phyloP scores from a whole-genome alignment of 2,329 filamentous ascomycete genomes.

The Fusarium dlaminii region DNA sequence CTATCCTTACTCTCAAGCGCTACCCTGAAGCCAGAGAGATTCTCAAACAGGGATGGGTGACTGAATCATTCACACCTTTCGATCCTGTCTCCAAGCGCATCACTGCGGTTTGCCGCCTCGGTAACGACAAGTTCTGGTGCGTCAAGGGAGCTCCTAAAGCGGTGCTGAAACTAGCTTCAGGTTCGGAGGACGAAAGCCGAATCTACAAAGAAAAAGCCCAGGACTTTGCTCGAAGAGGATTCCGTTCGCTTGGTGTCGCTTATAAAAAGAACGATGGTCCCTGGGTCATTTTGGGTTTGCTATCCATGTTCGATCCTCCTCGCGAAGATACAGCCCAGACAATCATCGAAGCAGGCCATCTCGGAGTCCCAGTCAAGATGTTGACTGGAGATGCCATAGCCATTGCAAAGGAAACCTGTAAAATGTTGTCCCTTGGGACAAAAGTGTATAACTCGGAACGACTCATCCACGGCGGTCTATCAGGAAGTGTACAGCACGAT shows the following conservation, averaged over 20 bases:
- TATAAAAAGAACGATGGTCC: conserved; percentile 29
- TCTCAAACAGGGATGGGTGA: conserved; percentile 14
- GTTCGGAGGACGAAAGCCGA: background rate
- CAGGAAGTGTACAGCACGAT: conserved; percentile 23
- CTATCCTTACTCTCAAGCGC: conserved; percentile 23
- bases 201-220: conserved; percentile 24
- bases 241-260: conserved; percentile 21
- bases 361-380: conserved; percentile 23
- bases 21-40: conserved; percentile 26
- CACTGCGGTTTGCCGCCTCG: conserved; percentile 21
- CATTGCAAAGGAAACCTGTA: conserved; percentile 24
- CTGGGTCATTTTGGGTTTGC: conserved; percentile 12
- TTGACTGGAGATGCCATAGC: conserved; percentile 26
- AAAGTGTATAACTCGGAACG: conserved; percentile 24
- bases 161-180: conserved; percentile 3
- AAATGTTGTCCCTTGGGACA: conserved; percentile 15
- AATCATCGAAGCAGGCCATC: conserved; percentile 19
- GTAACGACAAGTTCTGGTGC: background rate
- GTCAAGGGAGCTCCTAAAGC: conserved; percentile 19
- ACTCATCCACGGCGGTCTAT: conserved; percentile 6
- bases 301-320: conserved; percentile 28
- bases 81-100: conserved; percentile 25
- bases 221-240: conserved; percentile 20
- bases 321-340: conserved; percentile 19
- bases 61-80: conserved; percentile 18